Evolutionary conservation across 2,329 filamentous ascomycete genomes (phyloP), one percentile per base, ranked within the genome.

Genomic region (Venturia effusa): DNA sequence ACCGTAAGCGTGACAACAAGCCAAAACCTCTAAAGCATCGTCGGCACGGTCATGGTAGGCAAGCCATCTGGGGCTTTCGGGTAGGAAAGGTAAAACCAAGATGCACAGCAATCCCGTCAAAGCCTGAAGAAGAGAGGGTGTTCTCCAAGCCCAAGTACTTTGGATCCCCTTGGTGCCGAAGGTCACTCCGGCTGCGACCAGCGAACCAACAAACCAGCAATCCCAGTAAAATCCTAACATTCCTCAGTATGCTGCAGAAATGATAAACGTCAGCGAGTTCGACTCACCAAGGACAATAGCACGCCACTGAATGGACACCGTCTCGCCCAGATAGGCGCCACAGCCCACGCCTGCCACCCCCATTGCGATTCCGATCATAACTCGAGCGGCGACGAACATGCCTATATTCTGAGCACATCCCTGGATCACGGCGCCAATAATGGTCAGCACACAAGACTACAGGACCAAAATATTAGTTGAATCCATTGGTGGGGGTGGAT

Each of bases 301-400:
- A 17, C 79, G 73, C 73, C 75, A 80, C 13, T 59, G 39, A 73
- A 70, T 75, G 0, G 79, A 74, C 61, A 80, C 79, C 0, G 78
- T 78, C 70, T 84, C 82, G 1, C 77, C 76, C 2, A 84, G 72
- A 61, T 80, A 81, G 0, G 81, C 77, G 0, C 75, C 74, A 1
- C 74, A 79, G 1, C 78, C 77, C 19, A 80, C 74, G 13, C 74
- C 75, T 1, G 77, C 75, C 8, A 79, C 68, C 2, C 73, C 74
- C 3, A 68, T 71, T 2, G 80, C 81, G 39, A 81, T 73, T 0
- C 81, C 80, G 1, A 83, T 69, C 3, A 82, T 72, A 22, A 82
- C 75, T 17, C 81, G 73, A 0, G 73, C 75, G 10, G 78, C 66
- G 37, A 80, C 75, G 68, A 83, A 83, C 79, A 82, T 82, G 64